Base-by-base conservation (phyloP, 495 filamentous ascomycete species). In the Hypoxylon trugodes region DNA sequence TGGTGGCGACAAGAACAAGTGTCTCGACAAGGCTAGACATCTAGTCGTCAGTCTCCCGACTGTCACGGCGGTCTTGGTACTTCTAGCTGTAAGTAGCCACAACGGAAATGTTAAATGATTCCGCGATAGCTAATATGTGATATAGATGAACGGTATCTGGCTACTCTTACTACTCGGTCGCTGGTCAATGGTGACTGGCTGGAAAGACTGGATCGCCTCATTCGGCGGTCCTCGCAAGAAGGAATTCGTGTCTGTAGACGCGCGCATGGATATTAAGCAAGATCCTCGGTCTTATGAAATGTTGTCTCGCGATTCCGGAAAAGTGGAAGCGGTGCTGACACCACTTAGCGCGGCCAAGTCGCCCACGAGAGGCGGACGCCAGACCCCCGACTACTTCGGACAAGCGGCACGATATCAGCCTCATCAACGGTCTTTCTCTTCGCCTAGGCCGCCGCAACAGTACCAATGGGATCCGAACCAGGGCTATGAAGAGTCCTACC, bases 241-340 rank as follows among this genome's bases (percentile, higher is more conserved):
- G 75, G 95, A 98, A 67, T 98, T 96, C 65, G 92, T 96, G 61
- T 93, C 90, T 10, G 89, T 89, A 16, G 94, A 97, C 64, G 93
- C 92, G 19, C 84, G 85, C 56, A 74, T 82, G 43, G 77, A 82
- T 70, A 76, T 85, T 67, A 83, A 87, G 53, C 77, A 81, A 69
- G 86, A 90, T 53, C 78, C 81, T 66, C 85, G 86, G 75, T 85
- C 87, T 65, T 96, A 92, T 82, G 91, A 96, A 77, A 93, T 96
- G 87, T 86, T 93, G 51, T 77, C 78, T 67, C 78, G 79, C 71
- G 82, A 82, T 54, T 76, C 81, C 68, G 77, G 77, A 66, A 77
- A 78, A 59, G 68, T 66, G 45, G 81, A 63, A 65, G 73, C 66
- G 57, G 62, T 73, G 75, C 77, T 81, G 69, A 80, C 79, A 40